Conservation (phyloP, 1,139 yeast species). For the Geotrichum klebahnii region DNA sequence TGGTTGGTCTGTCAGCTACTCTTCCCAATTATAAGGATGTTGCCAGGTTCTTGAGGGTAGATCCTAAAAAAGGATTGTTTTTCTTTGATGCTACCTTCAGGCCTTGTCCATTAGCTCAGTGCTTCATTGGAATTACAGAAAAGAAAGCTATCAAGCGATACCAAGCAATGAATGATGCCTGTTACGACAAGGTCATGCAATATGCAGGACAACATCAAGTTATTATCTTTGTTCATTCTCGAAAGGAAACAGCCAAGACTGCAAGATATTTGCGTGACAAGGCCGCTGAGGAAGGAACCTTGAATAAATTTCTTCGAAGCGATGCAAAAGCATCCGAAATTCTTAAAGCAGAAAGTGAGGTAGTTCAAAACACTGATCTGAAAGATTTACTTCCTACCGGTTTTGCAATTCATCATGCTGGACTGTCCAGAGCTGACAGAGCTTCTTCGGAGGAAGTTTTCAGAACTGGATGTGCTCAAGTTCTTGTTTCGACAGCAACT, state of each 20-base stretch:
- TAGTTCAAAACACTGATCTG: slow-evolving; percentile 52
- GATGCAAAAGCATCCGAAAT: slow-evolving; percentile 64
- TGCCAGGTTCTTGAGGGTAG: slow-evolving; percentile 72
- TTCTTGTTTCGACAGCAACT: slow-evolving; percentile 89
- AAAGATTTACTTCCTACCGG: slow-evolving; percentile 64
- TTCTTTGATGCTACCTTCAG: slow-evolving; percentile 79
- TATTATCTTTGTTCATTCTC: slow-evolving; percentile 86
- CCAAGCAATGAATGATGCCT: slow-evolving; percentile 85
- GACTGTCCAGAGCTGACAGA: slow-evolving; percentile 70
- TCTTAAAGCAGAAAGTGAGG: slow-evolving; percentile 58
- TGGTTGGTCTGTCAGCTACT: slow-evolving; percentile 91
- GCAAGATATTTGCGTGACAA: slow-evolving; percentile 70
- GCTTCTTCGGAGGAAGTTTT: slow-evolving; percentile 77
- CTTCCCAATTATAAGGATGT: slow-evolving; percentile 88
- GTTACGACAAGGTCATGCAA: slow-evolving; percentile 76
- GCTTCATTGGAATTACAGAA: slow-evolving; percentile 83
- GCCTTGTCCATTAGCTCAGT: slow-evolving; percentile 90
- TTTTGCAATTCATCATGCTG: slow-evolving; percentile 94
- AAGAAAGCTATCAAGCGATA: slow-evolving; percentile 73
- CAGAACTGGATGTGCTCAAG: slow-evolving; percentile 78
- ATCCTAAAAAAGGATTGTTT: slow-evolving; percentile 55
- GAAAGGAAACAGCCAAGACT: slow-evolving; percentile 85
- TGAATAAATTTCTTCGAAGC: slow-evolving; percentile 46
- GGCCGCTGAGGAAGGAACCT: slow-evolving; percentile 53
- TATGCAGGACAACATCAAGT: slow-evolving; percentile 67